Evolutionary conservation across 345 rosid species (phyloP).

Genomic region (Arabis hirsuta): DNA sequence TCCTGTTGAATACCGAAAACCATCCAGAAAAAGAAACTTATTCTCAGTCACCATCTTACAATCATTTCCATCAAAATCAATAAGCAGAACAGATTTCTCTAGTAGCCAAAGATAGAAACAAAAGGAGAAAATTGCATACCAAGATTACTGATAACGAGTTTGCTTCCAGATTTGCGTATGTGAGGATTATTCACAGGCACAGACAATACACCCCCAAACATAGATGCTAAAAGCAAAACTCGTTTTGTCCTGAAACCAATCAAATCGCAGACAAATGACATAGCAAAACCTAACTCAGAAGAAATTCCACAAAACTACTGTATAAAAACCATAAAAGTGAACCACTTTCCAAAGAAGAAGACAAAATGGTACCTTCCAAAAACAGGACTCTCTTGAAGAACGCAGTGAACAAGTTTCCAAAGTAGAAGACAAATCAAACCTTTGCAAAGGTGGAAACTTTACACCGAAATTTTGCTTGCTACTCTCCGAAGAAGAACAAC

Average conservation of each 20-base stretch:
- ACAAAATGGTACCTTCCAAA: slow-evolving; percentile 35
- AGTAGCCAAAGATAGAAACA: background rate
- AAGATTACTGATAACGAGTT: slow-evolving; percentile 62
- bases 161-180: slow-evolving; percentile 87
- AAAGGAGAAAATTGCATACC: slow-evolving; percentile 47
- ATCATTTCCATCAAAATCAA: background rate
- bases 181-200: slow-evolving; percentile 68
- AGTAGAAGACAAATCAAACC: slow-evolving; percentile 30
- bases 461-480: slow-evolving; percentile 5
- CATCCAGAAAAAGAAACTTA: slow-evolving; percentile 55
- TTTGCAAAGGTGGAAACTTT: slow-evolving; percentile 30
- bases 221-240: slow-evolving; percentile 46
- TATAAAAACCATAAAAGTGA: slow-evolving; percentile 27
- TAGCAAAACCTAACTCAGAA: slow-evolving; percentile 11
- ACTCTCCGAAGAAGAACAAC: slow-evolving; percentile 28
- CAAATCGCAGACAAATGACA: slow-evolving; percentile 4
- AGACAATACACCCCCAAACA: slow-evolving; percentile 72
- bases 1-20: slow-evolving; percentile 51
- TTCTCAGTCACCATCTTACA: slow-evolving; percentile 47
- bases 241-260: slow-evolving; percentile 12
- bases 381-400: slow-evolving; percentile 6
- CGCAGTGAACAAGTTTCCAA: background rate
- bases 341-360: slow-evolving; percentile 24
- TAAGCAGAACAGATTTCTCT: slow-evolving; percentile 1
- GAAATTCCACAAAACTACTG: slow-evolving; percentile 3